These are phyloP conservation scores for Rhipidocladum racemiflorum DNA, from an alignment of 176 grass and related monocot species.

Conservation along the genomic window DNA sequence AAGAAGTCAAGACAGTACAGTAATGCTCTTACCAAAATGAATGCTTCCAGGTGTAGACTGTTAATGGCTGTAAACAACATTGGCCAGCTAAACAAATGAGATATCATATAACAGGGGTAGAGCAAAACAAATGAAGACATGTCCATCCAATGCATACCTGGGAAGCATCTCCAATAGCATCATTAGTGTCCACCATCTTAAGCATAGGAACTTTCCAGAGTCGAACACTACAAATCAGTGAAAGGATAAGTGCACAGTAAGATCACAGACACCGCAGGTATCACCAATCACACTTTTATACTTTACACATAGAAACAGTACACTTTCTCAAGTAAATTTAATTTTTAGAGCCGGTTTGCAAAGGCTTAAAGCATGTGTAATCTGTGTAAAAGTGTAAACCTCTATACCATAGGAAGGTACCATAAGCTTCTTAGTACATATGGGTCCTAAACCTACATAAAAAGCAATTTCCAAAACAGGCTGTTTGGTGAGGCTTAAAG, in stretches of 20 bases:
- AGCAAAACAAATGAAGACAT: neutral
- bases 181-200: constrained; percentile 50
- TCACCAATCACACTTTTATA: neutral
- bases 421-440: neutral
- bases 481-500: neutral
- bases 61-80: constrained; percentile 62
- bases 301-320: neutral
- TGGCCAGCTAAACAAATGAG: constrained; percentile 20
- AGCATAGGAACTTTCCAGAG: constrained; percentile 82
- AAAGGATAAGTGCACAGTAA: constrained; percentile 21
- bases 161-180: constrained; percentile 43
- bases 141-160: constrained; percentile 50
- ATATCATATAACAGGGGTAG: constrained; percentile 11
- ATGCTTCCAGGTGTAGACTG: constrained; percentile 89
- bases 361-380: neutral
- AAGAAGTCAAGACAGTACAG: neutral
- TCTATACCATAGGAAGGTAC: neutral
- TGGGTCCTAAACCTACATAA: constrained; percentile 9
- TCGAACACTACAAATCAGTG: constrained; percentile 54
- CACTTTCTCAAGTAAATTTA: neutral
- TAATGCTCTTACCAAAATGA: constrained; percentile 64
- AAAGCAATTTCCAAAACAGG: neutral
- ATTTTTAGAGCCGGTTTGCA: neutral
- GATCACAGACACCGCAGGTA: constrained; percentile 11
- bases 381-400: neutral